Percentiles rank a stretch among this genome's conserved stretches.
phyloP scores from a whole-genome alignment of 805 yeast genomes.

The Metschnikowia lachancei region DNA sequence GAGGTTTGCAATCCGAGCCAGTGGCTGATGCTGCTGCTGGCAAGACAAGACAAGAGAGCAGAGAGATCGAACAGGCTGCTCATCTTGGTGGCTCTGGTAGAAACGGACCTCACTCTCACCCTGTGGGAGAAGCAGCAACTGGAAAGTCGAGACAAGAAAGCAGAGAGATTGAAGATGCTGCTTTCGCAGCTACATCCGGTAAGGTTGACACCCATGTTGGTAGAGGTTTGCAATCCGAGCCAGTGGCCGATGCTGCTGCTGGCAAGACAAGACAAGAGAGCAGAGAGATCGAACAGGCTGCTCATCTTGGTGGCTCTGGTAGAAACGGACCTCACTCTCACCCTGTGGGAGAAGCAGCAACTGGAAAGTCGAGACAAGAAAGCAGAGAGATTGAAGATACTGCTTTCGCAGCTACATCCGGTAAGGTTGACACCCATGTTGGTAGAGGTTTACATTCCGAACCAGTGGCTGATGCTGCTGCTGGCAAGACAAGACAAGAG shows the following conservation, averaged over 20 bases:
- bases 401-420: background rate
- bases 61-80: constrained; percentile 6
- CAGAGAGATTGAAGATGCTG: constrained; percentile 19
- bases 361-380: constrained; percentile 3
- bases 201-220: background rate
- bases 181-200: background rate
- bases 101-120: background rate
- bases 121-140: constrained; percentile 3
- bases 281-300: constrained; percentile 5
- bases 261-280: constrained; percentile 6
- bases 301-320: background rate
- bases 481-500: constrained; percentile 5
- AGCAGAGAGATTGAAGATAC: constrained; percentile 19
- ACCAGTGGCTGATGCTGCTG: constrained; percentile 2
- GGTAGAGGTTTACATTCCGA: background rate
- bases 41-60: constrained; percentile 5
- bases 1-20: background rate
- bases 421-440: background rate
- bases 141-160: constrained; percentile 5
- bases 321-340: background rate
- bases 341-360: constrained; percentile 3
- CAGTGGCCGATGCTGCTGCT: constrained; percentile 1
- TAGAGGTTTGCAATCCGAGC: background rate
- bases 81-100: background rate
- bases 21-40: constrained; percentile 3